phyloP scores from a whole-genome alignment of 495 filamentous ascomycete species.

The Neurospora sp. region DNA sequence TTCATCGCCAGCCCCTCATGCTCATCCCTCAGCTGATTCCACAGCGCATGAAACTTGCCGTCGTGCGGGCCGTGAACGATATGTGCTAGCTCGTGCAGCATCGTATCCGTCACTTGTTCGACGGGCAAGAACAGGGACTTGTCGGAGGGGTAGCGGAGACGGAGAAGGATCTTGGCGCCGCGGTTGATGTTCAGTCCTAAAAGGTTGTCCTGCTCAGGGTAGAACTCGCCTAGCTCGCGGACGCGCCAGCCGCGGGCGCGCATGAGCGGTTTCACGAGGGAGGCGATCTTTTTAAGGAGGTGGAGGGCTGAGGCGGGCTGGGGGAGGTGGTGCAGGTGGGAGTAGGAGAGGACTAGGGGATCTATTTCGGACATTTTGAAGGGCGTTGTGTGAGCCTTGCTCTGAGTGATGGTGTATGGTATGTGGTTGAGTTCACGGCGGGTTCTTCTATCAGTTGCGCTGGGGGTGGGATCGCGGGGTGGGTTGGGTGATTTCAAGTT shows the following conservation, averaged over 20 bases:
- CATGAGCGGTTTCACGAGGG: constrained; percentile 94
- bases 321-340: constrained; percentile 64
- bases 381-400: neutral
- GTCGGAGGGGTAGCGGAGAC: constrained; percentile 71
- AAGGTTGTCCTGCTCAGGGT: constrained; percentile 62
- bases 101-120: constrained; percentile 76
- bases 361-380: constrained; percentile 55
- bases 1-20: constrained; percentile 62
- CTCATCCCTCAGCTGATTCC: constrained; percentile 83
- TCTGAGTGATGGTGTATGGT: neutral
- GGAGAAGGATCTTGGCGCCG: constrained; percentile 72
- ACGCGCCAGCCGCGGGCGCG: constrained; percentile 74
- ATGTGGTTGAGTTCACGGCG: neutral
- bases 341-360: constrained; percentile 62
- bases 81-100: constrained; percentile 95
- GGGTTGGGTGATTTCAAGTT: too few relatives aligned
- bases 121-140: constrained; percentile 68
- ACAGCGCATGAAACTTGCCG: constrained; percentile 68
- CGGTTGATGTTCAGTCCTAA: constrained; percentile 71
- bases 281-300: constrained; percentile 74
- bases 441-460: neutral
- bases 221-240: constrained; percentile 73
- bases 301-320: constrained; percentile 71
- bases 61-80: constrained; percentile 79
- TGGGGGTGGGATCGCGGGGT: neutral